Conservation (phyloP, 2,329 filamentous ascomycete species). For the Botryotinia narcissicola region DNA sequence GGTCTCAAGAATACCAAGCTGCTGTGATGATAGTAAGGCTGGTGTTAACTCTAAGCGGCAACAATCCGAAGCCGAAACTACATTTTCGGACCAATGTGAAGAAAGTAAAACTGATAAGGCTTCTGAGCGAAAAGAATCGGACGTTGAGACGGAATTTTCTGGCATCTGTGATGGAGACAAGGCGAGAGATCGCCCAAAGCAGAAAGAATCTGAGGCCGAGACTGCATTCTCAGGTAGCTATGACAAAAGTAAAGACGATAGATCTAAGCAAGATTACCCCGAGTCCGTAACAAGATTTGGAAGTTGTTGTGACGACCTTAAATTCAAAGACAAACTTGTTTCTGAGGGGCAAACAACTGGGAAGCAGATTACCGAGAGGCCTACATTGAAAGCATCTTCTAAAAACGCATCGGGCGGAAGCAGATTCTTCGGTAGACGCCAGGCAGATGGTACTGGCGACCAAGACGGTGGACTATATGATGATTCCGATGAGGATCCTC, state of each 20-base stretch:
- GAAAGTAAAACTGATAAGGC: not conserved
- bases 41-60: not conserved
- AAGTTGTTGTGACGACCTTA: not conserved
- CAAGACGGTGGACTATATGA: not conserved
- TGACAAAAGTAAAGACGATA: not conserved
- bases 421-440: conserved; percentile 4
- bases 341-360: not conserved
- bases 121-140: not conserved
- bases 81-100: not conserved
- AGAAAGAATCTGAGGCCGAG: not conserved
- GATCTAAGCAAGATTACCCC: not conserved
- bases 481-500: not conserved
- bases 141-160: not conserved
- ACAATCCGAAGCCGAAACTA: conserved; percentile 1
- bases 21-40: conserved; percentile 10
- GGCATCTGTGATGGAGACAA: not conserved
- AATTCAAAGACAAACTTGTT: not conserved
- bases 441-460: conserved; percentile 10
- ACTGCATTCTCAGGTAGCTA: not conserved
- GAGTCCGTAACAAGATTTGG: not conserved
- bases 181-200: not conserved
- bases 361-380: not conserved
- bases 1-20: conserved; percentile 12
- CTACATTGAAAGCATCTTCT: not conserved
- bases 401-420: not conserved